Evolutionary conservation across 345 rosid species (phyloP).

Genomic region (Gossypium anomalum): DNA sequence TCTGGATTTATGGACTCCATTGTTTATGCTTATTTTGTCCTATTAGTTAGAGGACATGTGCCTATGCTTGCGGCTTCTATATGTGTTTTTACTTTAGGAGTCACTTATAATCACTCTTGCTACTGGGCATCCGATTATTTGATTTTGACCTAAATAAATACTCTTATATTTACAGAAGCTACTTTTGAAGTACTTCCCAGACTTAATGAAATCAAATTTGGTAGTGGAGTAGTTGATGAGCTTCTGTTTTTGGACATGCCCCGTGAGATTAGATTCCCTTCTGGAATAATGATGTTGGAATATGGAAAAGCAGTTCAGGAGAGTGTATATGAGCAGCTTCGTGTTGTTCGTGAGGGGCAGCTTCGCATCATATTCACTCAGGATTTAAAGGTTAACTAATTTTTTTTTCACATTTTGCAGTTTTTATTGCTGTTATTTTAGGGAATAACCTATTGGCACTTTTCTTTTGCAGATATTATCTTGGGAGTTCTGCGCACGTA

Average conservation of each 20-base stretch:
- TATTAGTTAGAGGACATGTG: background rate
- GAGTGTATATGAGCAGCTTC: constrained; percentile 94
- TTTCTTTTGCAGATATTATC: constrained; percentile 60
- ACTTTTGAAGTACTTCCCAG: constrained; percentile 94
- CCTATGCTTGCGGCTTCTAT: background rate
- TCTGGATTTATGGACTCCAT: background rate
- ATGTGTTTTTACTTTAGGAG: background rate
- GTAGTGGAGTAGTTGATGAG: constrained; percentile 94
- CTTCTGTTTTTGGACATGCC: constrained; percentile 88
- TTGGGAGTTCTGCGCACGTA: constrained; percentile 96
- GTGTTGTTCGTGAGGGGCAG: constrained; percentile 96
- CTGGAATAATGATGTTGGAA: constrained; percentile 82
- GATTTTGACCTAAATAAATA: background rate
- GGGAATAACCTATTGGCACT: background rate
- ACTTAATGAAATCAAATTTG: constrained; percentile 92
- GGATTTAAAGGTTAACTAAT: constrained; percentile 69
- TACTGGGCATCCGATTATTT: background rate
- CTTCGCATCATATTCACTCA: constrained; percentile 84
- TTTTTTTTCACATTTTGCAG: constrained; percentile 8
- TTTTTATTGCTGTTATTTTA: background rate
- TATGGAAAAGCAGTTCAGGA: constrained; percentile 93
- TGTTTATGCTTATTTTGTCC: background rate
- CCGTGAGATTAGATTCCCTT: constrained; percentile 63
- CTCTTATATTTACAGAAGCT: constrained; percentile 61
- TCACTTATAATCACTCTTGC: background rate